Evolutionary conservation across 2,329 filamentous ascomycete genomes (phyloP), one percentile per base, ranked within the genome.

Genomic region (Dactylellina sp.): DNA sequence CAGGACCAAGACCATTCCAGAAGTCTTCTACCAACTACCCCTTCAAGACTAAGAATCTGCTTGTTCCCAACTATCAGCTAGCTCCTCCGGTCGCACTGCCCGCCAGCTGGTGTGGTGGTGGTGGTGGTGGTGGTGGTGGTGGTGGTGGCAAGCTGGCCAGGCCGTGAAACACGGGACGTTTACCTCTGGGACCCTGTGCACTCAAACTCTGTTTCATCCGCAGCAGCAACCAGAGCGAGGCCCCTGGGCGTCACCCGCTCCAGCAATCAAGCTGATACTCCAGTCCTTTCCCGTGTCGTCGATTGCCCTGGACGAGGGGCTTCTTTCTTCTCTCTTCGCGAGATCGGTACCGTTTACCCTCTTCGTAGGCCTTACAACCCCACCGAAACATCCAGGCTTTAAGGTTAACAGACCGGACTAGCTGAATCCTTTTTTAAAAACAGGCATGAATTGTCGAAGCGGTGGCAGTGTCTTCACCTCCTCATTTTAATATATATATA

Each of bases 91-190:
- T 35, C n/a, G n/a, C n/a, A 35, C 32, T 40, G 52, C 35, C 39
- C 37, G 25, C 14, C n/a, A 59, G 37, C 32, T 44, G 39, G 18
- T 16, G 11, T 35, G 49, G 12, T 53, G 28, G 32, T 22, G 22
- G 2, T 37, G 16, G 53, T 32, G 14, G 37, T 42, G 53, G 40
- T 46, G 44, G 28, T 32, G 9, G 4, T 4, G 28, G 32, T 49
- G 42, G 40, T 55, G 18, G 42, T 14, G 40, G n/a, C n/a, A n/a
- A n/a, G n/a, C n/a, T 7, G 40, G 57, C 37, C 42, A 49, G 25
- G 42, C 63, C 35, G 46, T 70, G 64, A 70, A 70, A 70, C 64
- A 50, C 64, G 64, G 64, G 64, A 70, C 49, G 64, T 70, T 70
- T 70, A 70, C 64, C 56, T 70, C 56, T 60, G 47, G 49, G 47